A percentile compares a stretch with the other conserved stretches of the same genome.
These are phyloP conservation scores for Triticum urartu DNA, from an alignment of 176 grass and related monocot species.

Conservation along the genomic window DNA sequence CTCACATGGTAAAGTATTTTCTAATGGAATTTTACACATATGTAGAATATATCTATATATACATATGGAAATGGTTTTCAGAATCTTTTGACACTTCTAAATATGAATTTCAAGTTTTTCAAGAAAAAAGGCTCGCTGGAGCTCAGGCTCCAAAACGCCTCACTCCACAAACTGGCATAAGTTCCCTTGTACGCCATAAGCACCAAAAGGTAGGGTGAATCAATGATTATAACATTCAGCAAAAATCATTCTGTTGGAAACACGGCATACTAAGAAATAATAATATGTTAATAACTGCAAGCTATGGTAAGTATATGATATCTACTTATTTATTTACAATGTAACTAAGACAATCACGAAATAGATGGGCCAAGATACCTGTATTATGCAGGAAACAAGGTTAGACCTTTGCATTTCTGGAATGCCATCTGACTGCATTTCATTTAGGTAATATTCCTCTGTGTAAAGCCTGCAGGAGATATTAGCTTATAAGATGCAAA, in stretches of 20 bases:
- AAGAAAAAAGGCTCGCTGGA: neutral
- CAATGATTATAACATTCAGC: neutral
- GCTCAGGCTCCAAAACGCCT: no score
- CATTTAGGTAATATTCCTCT: conserved; percentile 86
- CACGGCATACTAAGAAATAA: neutral
- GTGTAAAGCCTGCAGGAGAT: conserved; percentile 77
- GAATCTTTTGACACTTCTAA: neutral
- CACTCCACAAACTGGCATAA: neutral
- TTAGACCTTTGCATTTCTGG: conserved; percentile 98
- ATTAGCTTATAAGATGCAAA: conserved; percentile 28
- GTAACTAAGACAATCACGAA: conserved; percentile 17
- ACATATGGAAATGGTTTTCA: neutral
- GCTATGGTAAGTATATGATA: neutral
- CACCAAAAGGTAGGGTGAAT: neutral
- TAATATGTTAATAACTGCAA: neutral
- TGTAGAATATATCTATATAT: no score
- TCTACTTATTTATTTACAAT: conserved; percentile 4
- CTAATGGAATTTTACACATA: no score
- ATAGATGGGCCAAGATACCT: conserved; percentile 46
- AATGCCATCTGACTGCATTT: conserved; percentile 89
- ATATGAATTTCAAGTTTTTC: neutral
- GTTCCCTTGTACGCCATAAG: neutral
- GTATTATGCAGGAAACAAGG: conserved; percentile 89
- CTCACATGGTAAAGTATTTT: neutral
- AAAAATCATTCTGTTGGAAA: neutral